Conservation (phyloP, 2,329 filamentous ascomycete species). For the Ophiobolus disseminans region DNA sequence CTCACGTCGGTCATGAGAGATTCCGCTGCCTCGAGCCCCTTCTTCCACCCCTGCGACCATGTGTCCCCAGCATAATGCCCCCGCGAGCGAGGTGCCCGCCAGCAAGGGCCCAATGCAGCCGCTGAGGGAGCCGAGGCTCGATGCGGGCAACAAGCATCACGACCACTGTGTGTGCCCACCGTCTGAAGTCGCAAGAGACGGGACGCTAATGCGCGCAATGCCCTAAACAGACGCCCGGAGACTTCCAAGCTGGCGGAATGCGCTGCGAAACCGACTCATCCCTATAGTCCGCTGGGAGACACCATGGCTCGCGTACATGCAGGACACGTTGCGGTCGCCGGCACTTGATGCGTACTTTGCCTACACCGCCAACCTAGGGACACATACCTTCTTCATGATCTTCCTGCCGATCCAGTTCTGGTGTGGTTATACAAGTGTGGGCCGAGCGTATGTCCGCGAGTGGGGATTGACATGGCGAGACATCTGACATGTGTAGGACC, state of each 20-base stretch:
- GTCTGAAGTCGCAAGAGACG: conserved; percentile 10
- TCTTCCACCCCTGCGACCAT: conserved; percentile 31
- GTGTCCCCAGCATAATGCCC: conserved; percentile 31
- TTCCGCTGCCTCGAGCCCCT: conserved; percentile 8
- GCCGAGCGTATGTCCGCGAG: conserved; percentile 75
- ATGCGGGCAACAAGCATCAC: conserved; percentile 80
- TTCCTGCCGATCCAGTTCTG: conserved; percentile 94
- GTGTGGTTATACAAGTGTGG: conserved; percentile 86
- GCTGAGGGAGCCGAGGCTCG: conserved; percentile 46
- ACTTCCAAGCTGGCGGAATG: conserved; percentile 88
- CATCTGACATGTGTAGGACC: conserved; percentile 39
- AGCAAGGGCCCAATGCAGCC: background rate
- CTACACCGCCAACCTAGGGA: conserved; percentile 93
- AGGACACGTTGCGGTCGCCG: conserved; percentile 79
- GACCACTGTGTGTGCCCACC: conserved; percentile 60
- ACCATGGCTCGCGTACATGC: conserved; percentile 86
- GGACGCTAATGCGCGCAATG: conserved; percentile 22
- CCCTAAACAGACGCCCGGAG: conserved; percentile 73
- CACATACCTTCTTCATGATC: conserved; percentile 99
- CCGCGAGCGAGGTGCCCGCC: background rate
- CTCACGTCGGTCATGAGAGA: conserved; percentile 21
- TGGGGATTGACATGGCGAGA: background rate
- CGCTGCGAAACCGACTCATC: conserved; percentile 78
- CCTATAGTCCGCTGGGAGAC: conserved; percentile 94
- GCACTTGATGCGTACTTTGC: conserved; percentile 96